phyloP scores from a whole-genome alignment of 2,329 filamentous ascomycete genomes.

The Cladosporium austrohemisphaericum region DNA sequence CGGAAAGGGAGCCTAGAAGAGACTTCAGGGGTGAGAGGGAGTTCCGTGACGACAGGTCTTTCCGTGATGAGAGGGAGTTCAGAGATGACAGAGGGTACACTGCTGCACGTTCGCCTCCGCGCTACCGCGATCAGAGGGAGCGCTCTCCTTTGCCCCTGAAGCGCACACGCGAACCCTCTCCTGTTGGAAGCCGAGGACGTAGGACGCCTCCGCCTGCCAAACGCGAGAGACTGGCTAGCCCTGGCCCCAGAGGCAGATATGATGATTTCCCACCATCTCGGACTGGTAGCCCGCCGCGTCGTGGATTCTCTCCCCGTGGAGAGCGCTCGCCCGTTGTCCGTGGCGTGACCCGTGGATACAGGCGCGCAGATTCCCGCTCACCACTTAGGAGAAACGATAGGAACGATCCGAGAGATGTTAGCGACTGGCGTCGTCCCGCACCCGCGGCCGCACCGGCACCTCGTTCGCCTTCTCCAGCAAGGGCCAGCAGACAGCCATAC shows the following conservation, averaged over 20 bases:
- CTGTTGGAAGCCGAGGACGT: slow-evolving; percentile 43
- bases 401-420: slow-evolving; percentile 45
- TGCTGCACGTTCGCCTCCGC: slow-evolving; percentile 37
- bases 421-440: slow-evolving; percentile 43
- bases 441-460: slow-evolving; percentile 35
- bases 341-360: slow-evolving; percentile 37
- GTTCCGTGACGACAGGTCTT: slow-evolving; percentile 23
- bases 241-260: slow-evolving; percentile 41
- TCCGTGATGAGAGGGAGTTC: slow-evolving; percentile 25
- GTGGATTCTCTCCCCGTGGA: slow-evolving; percentile 39
- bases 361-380: slow-evolving; percentile 49
- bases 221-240: slow-evolving; percentile 38
- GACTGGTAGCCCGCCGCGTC: slow-evolving; percentile 34
- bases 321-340: slow-evolving; percentile 35
- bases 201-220: slow-evolving; percentile 41
- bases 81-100: slow-evolving; percentile 30
- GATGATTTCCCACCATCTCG: slow-evolving; percentile 45
- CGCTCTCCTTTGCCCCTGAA: slow-evolving; percentile 40
- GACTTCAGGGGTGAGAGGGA: slow-evolving; percentile 21
- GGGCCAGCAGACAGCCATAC: slow-evolving; percentile 28
- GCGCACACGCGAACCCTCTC: slow-evolving; percentile 46
- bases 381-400: slow-evolving; percentile 51
- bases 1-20: slow-evolving; percentile 23
- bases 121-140: slow-evolving; percentile 37
- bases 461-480: slow-evolving; percentile 51